These are phyloP conservation scores for Didymella arachidicola DNA, from an alignment of 2,329 filamentous ascomycete species.

Conservation along the genomic window DNA sequence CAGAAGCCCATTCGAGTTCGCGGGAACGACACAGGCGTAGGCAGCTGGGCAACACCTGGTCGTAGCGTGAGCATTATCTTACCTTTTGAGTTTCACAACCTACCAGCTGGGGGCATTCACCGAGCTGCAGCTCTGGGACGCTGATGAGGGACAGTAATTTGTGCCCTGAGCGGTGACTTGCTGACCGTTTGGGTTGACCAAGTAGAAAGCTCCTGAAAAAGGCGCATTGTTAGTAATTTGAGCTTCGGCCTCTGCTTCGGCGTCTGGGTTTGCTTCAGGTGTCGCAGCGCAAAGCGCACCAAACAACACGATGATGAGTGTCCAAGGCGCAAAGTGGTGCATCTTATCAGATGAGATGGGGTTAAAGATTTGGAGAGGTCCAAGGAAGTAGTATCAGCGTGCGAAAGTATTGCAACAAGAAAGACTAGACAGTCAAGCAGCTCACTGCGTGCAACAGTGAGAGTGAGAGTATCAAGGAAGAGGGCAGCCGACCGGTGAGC, in stretches of 20 bases:
- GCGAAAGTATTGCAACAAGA: not conserved
- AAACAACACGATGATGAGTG: not conserved
- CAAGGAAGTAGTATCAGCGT: no score
- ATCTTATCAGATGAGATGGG: not conserved
- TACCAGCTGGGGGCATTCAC: slow-evolving; percentile 56
- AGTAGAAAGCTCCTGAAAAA: slow-evolving; percentile 52
- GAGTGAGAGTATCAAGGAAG: slow-evolving; percentile 15
- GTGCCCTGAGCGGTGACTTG: slow-evolving; percentile 45
- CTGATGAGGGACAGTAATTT: slow-evolving; percentile 46
- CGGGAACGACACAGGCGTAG: slow-evolving; percentile 45
- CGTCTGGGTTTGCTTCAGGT: slow-evolving; percentile 38
- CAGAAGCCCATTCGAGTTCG: slow-evolving; percentile 45
- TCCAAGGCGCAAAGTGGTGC: slow-evolving; percentile 6
- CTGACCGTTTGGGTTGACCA: slow-evolving; percentile 45
- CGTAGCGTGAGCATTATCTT: not conserved
- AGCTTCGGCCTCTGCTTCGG: slow-evolving; percentile 38
- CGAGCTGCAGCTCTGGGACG: slow-evolving; percentile 53
- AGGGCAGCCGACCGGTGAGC: slow-evolving; percentile 24
- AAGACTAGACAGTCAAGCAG: not conserved
- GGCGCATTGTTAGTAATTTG: slow-evolving; percentile 50
- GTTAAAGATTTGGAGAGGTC: not conserved
- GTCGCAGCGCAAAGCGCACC: slow-evolving; percentile 29
- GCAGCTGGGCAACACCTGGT: slow-evolving; percentile 49
- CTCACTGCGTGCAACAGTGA: not conserved
- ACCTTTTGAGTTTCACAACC: slow-evolving; percentile 14